phyloP scores from a whole-genome alignment of 345 rosid genomes.

The Barbarea vulgaris region DNA sequence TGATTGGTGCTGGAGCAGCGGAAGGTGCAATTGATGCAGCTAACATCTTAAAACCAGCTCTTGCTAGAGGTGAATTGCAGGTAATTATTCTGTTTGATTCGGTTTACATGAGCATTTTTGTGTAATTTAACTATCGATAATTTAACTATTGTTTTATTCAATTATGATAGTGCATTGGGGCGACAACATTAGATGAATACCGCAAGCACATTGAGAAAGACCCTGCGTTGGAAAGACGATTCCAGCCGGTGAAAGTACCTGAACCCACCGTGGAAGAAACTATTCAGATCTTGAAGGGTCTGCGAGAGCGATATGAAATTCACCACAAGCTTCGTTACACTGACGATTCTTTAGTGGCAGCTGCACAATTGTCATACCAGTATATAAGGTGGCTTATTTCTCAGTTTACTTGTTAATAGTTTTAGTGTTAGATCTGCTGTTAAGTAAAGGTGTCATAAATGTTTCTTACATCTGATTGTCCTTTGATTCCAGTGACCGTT shows the following conservation, averaged over 20 bases:
- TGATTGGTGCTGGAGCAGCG: slow-evolving; percentile 99
- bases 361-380: slow-evolving; percentile 49
- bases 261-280: slow-evolving; percentile 97
- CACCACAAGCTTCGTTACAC: slow-evolving; percentile 46
- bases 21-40: slow-evolving; percentile 99
- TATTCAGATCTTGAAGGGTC: slow-evolving; percentile 59
- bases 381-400: slow-evolving; percentile 46
- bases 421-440: not conserved
- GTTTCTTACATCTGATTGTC: not conserved
- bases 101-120: slow-evolving; percentile 2
- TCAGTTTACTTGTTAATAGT: not conserved
- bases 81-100: slow-evolving; percentile 42
- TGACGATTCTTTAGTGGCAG: slow-evolving; percentile 48
- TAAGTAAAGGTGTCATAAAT: not conserved
- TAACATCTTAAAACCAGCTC: slow-evolving; percentile 94
- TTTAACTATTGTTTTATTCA: slow-evolving; percentile 3
- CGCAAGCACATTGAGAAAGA: slow-evolving; percentile 98
- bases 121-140: not conserved
- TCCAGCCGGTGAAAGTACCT: slow-evolving; percentile 98
- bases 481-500: slow-evolving; percentile 54
- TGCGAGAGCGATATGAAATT: slow-evolving; percentile 70
- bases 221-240: slow-evolving; percentile 96
- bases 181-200: slow-evolving; percentile 94
- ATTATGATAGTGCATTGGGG: slow-evolving; percentile 86
- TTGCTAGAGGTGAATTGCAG: slow-evolving; percentile 99